phyloP scores from a whole-genome alignment of 495 filamentous ascomycete genomes.

The Lindgomyces ingoldianus region DNA sequence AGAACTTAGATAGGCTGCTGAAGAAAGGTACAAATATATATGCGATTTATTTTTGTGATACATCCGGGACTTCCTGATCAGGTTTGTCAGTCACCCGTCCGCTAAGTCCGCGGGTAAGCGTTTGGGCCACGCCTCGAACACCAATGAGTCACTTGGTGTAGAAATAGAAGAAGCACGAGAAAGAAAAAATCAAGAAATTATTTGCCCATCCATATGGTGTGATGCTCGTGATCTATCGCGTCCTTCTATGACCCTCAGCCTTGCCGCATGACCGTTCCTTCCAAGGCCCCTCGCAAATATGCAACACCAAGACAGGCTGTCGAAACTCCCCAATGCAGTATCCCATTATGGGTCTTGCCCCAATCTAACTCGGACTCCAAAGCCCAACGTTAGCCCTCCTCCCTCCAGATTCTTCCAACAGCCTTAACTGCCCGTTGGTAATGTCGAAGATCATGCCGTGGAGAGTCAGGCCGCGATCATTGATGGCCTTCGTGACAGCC shows the following conservation, averaged over 20 bases:
- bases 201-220: not conserved
- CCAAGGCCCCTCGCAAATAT: not conserved
- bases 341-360: not conserved
- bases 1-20: not conserved
- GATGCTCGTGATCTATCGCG: not conserved
- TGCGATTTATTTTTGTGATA: not conserved
- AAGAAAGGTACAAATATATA: not conserved
- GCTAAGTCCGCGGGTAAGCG: not conserved
- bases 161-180: not conserved
- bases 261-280: not conserved
- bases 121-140: not conserved
- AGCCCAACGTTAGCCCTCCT: constrained; percentile 28
- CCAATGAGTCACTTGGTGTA: not conserved
- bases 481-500: constrained; percentile 43
- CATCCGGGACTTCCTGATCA: not conserved
- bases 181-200: not conserved
- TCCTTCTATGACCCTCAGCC: not conserved
- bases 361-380: constrained; percentile 16
- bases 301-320: not conserved
- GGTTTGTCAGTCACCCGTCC: not conserved
- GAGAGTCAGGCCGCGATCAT: constrained; percentile 45
- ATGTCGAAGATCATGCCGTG: constrained; percentile 50
- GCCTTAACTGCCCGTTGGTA: constrained; percentile 41
- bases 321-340: not conserved
- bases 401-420: constrained; percentile 36